Evolutionary conservation across 805 yeast genomes (phyloP).

Genomic region (Wickerhamomyces mucosus): DNA sequence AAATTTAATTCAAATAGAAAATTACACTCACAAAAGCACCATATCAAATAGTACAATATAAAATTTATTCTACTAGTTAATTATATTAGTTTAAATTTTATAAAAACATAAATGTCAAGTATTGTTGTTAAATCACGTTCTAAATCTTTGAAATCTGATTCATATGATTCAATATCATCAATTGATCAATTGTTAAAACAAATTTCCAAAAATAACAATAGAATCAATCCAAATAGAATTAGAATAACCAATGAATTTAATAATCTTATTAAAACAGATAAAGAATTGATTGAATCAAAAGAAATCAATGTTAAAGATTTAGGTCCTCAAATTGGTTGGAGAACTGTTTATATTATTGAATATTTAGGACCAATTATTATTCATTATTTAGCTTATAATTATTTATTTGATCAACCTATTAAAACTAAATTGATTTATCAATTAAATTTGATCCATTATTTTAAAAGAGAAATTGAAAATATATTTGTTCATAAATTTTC

Average conservation of each 20-base stretch:
- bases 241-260: constrained; percentile 32
- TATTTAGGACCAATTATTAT: constrained; percentile 83
- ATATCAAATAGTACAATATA: no score
- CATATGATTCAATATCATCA: constrained; percentile 18
- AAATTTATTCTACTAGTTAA: no score
- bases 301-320: constrained; percentile 69
- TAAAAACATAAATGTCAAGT: no score
- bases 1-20: no score
- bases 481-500: constrained; percentile 79
- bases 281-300: constrained; percentile 10
- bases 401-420: constrained; percentile 18
- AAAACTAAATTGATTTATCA: constrained; percentile 23
- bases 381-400: constrained; percentile 58
- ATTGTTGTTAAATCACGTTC: constrained; percentile 54
- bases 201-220: constrained; percentile 35
- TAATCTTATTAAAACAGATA: constrained; percentile 9
- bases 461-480: constrained; percentile 87
- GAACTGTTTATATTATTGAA: constrained; percentile 80
- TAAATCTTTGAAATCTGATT: constrained; percentile 40
- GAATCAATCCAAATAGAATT: constrained; percentile 39
- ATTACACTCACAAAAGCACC: no score
- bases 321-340: constrained; percentile 91
- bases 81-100: no score
- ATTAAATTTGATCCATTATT: constrained; percentile 63
- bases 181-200: constrained; percentile 34